Percentiles rank a stretch among this genome's conserved stretches.
phyloP scores from a whole-genome alignment of 495 filamentous ascomycete species.

The Penicillium parvum region DNA sequence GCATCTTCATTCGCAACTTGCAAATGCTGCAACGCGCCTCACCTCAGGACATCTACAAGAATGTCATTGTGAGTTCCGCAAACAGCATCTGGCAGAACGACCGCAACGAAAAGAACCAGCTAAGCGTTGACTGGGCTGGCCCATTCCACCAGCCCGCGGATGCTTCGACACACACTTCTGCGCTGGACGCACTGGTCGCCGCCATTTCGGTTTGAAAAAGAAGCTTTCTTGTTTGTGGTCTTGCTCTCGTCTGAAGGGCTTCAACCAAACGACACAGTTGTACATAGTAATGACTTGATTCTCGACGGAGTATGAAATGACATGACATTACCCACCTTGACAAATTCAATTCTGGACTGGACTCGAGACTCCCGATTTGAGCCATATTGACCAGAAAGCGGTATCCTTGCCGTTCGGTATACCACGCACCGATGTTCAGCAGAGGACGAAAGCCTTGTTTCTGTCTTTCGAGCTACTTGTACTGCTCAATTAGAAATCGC shows the following conservation, averaged over 20 bases:
- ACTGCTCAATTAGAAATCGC: too few species aligned
- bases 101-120: constrained; percentile 41
- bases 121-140: constrained; percentile 57
- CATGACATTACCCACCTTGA: constrained; percentile 47
- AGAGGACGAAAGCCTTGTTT: too few species aligned
- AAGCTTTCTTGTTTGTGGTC: neutral
- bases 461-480: too few species aligned
- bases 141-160: constrained; percentile 41
- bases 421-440: constrained; percentile 66
- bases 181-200: constrained; percentile 65
- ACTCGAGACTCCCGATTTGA: constrained; percentile 29
- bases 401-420: constrained; percentile 59
- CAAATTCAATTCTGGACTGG: constrained; percentile 45
- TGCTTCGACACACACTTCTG: constrained; percentile 61
- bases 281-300: too few species aligned
- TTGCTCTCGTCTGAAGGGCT: neutral
- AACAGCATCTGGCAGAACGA: constrained; percentile 64
- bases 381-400: constrained; percentile 56
- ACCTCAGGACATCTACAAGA: constrained; percentile 46
- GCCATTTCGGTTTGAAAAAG: constrained; percentile 40
- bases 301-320: too few species aligned
- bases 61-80: constrained; percentile 57
- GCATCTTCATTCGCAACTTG: constrained; percentile 71
- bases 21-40: constrained; percentile 50
- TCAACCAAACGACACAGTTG: too few species aligned